Base-by-base conservation (phyloP, 441 rosid genomes). In the Sinapis alba region DNA sequence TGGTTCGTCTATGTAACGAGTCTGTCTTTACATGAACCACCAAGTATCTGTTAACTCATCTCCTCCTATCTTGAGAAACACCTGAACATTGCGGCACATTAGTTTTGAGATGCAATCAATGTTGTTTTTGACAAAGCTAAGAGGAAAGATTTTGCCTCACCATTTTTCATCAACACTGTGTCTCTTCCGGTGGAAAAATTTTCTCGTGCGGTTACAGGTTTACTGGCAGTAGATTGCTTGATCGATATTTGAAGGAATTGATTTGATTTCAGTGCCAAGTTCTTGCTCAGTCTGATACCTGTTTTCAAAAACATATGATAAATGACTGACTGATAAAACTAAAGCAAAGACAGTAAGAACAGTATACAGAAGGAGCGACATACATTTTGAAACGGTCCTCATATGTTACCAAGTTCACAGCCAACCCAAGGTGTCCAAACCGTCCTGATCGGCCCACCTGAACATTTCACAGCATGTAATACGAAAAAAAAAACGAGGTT, bases 281-380 rank as follows among this genome's bases (percentile, higher is more conserved):
- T 93, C 98, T 80, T 91, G 98, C 80, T 93, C 98, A 79, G 92
- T 93, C 90, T 93, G 90, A 75, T 92, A 92, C 97, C 97, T 92
- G 90, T 77, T 45, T 6, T 19, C 27, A 12, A 20, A 51, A 30
- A 64, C 59, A 59, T 5, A 65, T 26, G 68, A 28, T 28, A 27
- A 68, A 36, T 68, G 16, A 32, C 57, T 11, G 38, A 51, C 16
- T 13, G 6, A 43, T 67, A 65, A 70, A 71, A 28, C 73, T 5
- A 28, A 66, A 69, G 19, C 15, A 1, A 18, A 9, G 5, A 13
- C 2, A 16, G 7, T 16, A 11, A 43, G 15, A 56, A 8, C 50
- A 38, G 12, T 16, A 3, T 34, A 47, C 9, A 50, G 74, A 62
- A 45, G 7, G 18, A 71, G 34, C 27, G 2, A 20, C 87, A n/a